These are phyloP conservation scores for Quercus bicolor DNA, from an alignment of 306 rosid genomes.

Conservation along the genomic window DNA sequence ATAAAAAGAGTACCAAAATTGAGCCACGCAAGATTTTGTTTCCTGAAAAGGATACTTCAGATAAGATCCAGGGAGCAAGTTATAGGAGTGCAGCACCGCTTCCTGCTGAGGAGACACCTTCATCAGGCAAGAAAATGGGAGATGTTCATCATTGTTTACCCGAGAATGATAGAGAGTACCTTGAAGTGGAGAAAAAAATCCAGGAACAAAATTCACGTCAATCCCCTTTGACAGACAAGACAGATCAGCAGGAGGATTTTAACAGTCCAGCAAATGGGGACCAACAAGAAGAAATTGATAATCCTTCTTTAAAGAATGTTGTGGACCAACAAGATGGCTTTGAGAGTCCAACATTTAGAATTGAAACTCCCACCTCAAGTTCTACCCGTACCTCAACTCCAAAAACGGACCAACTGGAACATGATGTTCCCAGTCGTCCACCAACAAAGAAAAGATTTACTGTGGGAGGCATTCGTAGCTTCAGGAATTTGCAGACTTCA, in stretches of 20 bases:
- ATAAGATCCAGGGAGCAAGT: conserved; percentile 34
- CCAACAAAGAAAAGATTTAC: conserved; percentile 35
- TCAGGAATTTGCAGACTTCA: conserved; percentile 36
- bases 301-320: conserved; percentile 33
- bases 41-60: conserved; percentile 29
- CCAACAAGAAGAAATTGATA: conserved; percentile 32
- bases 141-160: conserved; percentile 28
- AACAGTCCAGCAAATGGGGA: conserved; percentile 40
- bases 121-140: conserved; percentile 30
- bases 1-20: conserved; percentile 28
- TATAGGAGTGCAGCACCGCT: conserved; percentile 32
- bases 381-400: conserved; percentile 50
- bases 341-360: conserved; percentile 60
- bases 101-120: conserved; percentile 31
- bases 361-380: conserved; percentile 44
- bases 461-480: conserved; percentile 39
- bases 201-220: conserved; percentile 30
- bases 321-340: conserved; percentile 41
- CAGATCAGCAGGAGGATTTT: conserved; percentile 28
- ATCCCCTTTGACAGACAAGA: conserved; percentile 34
- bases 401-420: conserved; percentile 32
- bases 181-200: conserved; percentile 27
- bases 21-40: conserved; percentile 37
- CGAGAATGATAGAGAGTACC: conserved; percentile 35
- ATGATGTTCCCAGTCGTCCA: conserved; percentile 35